phyloP scores from a whole-genome alignment of 768 basidiomycete species.

The Gymnopilus junonius region DNA sequence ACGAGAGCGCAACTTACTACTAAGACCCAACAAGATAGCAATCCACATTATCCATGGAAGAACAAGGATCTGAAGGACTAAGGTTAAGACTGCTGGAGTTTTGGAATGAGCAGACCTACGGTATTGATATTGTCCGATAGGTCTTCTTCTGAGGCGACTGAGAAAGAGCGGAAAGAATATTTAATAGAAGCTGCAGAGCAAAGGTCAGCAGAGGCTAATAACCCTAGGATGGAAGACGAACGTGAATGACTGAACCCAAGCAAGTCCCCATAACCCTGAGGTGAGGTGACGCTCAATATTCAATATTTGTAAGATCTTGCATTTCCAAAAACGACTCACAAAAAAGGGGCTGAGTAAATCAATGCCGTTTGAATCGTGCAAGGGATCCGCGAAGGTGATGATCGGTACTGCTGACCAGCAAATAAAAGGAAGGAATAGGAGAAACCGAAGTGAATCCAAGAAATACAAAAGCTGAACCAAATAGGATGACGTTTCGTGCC shows the following conservation, averaged over 20 bases:
- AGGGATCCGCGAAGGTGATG: conserved; percentile 23
- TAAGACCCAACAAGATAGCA: conserved; percentile 27
- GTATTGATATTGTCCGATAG: conserved; percentile 11
- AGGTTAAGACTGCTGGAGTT: background rate
- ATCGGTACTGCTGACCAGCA: conserved; percentile 33
- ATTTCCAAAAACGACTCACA: conserved; percentile 26
- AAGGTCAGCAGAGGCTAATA: background rate
- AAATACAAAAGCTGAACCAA: conserved; percentile 40
- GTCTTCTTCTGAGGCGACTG: conserved; percentile 21
- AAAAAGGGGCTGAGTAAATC: conserved; percentile 35
- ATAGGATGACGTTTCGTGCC: conserved; percentile 33
- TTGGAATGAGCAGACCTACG: conserved; percentile 12
- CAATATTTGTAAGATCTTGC: background rate
- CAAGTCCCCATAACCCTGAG: conserved; percentile 30
- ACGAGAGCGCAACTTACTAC: conserved; percentile 22
- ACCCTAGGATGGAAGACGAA: conserved; percentile 1
- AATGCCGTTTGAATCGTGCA: conserved; percentile 37
- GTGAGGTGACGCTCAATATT: background rate
- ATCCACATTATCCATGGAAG: conserved; percentile 36
- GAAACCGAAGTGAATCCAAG: conserved; percentile 39
- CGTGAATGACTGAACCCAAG: conserved; percentile 31
- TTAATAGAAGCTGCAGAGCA: conserved; percentile 31
- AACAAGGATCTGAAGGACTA: conserved; percentile 22
- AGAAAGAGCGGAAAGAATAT: conserved; percentile 32
- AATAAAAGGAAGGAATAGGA: conserved; percentile 38